Percentiles rank a stretch among this genome's conserved stretches.
Evolutionary conservation across 169 alveolate genomes (phyloP).

Genomic region (Amoebophrya sp.): DNA sequence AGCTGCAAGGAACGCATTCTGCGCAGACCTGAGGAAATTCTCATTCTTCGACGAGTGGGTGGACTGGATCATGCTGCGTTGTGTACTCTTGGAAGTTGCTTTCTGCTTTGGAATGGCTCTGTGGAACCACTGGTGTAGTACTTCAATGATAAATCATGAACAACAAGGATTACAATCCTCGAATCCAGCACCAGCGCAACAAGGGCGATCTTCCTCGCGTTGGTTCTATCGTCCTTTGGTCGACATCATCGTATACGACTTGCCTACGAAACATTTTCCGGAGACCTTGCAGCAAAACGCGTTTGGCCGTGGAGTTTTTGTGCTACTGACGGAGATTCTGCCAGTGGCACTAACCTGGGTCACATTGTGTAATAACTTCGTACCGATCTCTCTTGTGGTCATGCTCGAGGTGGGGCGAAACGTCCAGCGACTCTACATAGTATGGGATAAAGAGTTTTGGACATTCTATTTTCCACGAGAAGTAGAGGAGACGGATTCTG

Average conservation of each 20-base stretch:
- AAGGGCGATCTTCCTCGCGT: neutral
- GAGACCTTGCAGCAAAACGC: neutral
- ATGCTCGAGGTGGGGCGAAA: conserved; percentile 56
- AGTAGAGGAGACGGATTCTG: neutral
- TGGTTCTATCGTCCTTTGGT: neutral
- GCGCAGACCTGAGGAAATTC: neutral
- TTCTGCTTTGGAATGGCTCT: neutral
- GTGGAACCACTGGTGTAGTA: no score
- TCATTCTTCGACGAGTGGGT: neutral
- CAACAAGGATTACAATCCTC: no score
- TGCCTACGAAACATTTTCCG: neutral
- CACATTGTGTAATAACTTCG: conserved; percentile 55
- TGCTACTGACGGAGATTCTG: neutral
- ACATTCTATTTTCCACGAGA: neutral
- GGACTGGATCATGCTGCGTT: neutral
- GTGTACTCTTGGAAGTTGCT: neutral
- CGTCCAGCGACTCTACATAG: conserved; percentile 57
- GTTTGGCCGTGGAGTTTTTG: neutral
- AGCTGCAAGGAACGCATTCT: neutral
- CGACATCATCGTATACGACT: neutral
- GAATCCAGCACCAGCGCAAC: neutral
- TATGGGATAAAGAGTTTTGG: conserved; percentile 53
- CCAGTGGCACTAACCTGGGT: neutral
- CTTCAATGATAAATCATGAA: no score
- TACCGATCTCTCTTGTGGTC: conserved; percentile 58